Evolutionary conservation across 495 filamentous ascomycete genomes (phyloP), one percentile per base, ranked within the genome.

Genomic region (Aspergillus sparsus): DNA sequence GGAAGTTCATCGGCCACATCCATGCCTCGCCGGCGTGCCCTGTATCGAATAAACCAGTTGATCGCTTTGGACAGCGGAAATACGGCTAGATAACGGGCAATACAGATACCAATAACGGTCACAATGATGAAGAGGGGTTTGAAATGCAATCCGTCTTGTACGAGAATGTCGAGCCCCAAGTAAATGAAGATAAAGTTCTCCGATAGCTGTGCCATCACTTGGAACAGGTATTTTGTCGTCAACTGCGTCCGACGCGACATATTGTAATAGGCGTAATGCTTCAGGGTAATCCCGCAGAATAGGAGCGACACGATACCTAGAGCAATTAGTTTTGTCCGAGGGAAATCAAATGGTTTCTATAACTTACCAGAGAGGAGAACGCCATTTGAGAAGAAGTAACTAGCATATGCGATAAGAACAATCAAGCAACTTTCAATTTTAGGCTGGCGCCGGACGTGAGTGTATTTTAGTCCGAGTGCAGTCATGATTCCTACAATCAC

Each of bases 171-270:
- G 12, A 98, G 80, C 0, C 94, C 94, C 2, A 98, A 84, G 69
- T 98, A 98, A 73, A 98, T 98, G 78, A 98, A 98, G 68, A 98
- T 98, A 64, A 98, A 98, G 74, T 98, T 98, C 77, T 98, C 94
- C 0, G 93, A 94, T 39, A 98, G 78, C 72, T 98, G 95, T 6
- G 95, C 90, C 59, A 95, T 86, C 51, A 97, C 87, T 73, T 94
- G 90, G 78, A 98, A 98, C 31, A 97, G 83, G 76, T 96, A 98
- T 72, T 98, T 98, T 55, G 95, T 98, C 15, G 94, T 97, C 66
- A 98, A 84, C 69, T 98, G 94, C 18, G 95, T 97, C 45, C 94
- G 88, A 45, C 94, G 88, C 33, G 94, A 98, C 94, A 98, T 98
- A 77, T 98, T 98, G 79, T 97, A 97, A 78, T 98, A 98, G 44